Conservation (phyloP, 164 flowering plant species). For the Sextonia rubra region DNA sequence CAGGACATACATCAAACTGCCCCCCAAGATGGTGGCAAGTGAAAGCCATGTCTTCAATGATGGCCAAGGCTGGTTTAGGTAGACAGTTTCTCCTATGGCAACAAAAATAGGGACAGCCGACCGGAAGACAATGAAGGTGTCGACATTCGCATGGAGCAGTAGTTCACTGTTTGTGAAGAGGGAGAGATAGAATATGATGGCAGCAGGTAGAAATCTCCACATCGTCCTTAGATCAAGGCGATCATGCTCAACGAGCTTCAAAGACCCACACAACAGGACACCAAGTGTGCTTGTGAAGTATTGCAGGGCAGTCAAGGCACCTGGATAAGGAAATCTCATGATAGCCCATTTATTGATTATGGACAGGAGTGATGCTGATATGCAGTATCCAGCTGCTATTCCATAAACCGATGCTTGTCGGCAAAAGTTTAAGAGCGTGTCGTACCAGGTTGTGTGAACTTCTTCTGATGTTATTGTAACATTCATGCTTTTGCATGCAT, state of each 20-base stretch:
- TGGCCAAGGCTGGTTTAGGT: constrained; percentile 97
- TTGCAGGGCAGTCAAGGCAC: constrained; percentile 88
- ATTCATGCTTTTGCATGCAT: neutral
- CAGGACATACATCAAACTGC: constrained; percentile 79
- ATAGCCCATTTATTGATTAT: constrained; percentile 99
- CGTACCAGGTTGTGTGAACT: constrained; percentile 16
- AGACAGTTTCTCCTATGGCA: constrained; percentile 87
- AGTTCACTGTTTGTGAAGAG: constrained; percentile 97
- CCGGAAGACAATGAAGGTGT: constrained; percentile 90
- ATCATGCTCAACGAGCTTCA: constrained; percentile 65
- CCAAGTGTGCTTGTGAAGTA: constrained; percentile 90
- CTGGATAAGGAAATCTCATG: constrained; percentile 95
- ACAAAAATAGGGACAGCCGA: constrained; percentile 90
- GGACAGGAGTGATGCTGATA: constrained; percentile 86
- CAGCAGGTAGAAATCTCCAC: constrained; percentile 95
- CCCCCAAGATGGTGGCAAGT: constrained; percentile 77
- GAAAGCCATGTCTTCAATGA: constrained; percentile 79
- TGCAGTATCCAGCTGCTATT: constrained; percentile 85
- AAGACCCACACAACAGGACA: constrained; percentile 60
- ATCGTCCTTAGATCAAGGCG: constrained; percentile 58
- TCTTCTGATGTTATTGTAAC: neutral
- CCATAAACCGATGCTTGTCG: constrained; percentile 77
- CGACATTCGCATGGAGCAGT: constrained; percentile 88
- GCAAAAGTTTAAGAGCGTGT: constrained; percentile 19
- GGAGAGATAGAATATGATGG: constrained; percentile 82